These are phyloP conservation scores for Nepenthes mirabilis DNA, from an alignment of 148 eudicot genomes.

Conservation along the genomic window DNA sequence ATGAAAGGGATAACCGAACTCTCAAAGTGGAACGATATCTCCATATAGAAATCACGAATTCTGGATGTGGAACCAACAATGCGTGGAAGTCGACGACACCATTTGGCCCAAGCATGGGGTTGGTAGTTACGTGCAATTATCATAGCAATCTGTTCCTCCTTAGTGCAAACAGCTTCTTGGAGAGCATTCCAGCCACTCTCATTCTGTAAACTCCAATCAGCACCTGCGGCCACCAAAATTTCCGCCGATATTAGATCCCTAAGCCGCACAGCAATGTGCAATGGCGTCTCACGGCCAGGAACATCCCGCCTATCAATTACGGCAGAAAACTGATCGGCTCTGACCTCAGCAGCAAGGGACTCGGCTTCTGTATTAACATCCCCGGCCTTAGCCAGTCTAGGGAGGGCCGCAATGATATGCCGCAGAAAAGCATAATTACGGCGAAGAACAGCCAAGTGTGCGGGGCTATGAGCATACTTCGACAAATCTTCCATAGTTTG, in stretches of 20 bases:
- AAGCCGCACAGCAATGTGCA: constrained; percentile 76
- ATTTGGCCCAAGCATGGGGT: constrained; percentile 90
- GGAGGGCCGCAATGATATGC: constrained; percentile 38
- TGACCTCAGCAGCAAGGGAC: constrained; percentile 61
- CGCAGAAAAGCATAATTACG: constrained; percentile 48
- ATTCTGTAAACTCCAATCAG: constrained; percentile 93
- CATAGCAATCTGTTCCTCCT: constrained; percentile 83
- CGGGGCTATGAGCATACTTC: constrained; percentile 63
- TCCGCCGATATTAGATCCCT: constrained; percentile 67
- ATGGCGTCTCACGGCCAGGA: constrained; percentile 82
- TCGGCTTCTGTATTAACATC: constrained; percentile 64
- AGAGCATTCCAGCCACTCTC: constrained; percentile 94
- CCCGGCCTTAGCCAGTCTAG: constrained; percentile 78
- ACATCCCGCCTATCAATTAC: constrained; percentile 74
- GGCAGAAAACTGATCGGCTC: constrained; percentile 63
- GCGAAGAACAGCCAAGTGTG: constrained; percentile 58
- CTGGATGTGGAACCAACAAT: constrained; percentile 69
- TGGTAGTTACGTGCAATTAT: constrained; percentile 79
- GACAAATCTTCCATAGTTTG: constrained; percentile 63
- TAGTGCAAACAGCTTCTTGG: constrained; percentile 81
- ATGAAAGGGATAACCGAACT: constrained; percentile 91
- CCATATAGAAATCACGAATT: constrained; percentile 90
- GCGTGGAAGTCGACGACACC: constrained; percentile 93
- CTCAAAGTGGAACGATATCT: constrained; percentile 88
- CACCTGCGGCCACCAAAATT: constrained; percentile 81